Evolutionary conservation across 805 yeast species (phyloP), one percentile per base, ranked within the genome.

Genomic region (Suhomyces sp.): DNA sequence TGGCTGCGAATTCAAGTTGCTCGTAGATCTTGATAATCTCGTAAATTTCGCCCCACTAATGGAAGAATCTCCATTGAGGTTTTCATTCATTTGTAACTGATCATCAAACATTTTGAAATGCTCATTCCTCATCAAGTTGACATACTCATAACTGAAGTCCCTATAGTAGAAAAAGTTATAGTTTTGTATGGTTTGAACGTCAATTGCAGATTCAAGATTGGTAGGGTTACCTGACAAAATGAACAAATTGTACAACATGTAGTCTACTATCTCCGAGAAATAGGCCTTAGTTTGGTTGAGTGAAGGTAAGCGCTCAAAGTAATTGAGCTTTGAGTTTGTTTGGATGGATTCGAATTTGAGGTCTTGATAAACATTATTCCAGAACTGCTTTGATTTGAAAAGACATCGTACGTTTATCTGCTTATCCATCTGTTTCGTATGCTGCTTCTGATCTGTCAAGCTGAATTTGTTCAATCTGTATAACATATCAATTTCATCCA

Each of bases 291-390:
- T 39, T 27, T 33, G 40, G 26, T 17, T 10, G 12, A 38, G 26
- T 6, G 39, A 32, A 1, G 50, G 50, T 21, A 46, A 28, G 15
- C 30, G 18, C 19, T 44, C 42, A 17, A 35, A 43, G 30, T 25
- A 39, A 15, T 38, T 34, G 20, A 34, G 17, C 9, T 33, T 28
- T 0, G 35, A 32, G 11, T 35, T 28, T 25, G 32, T 25, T 13
- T 36, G 33, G n/a, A 33, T 44, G 7, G 49, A 39, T 17, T 47
- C 51, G 22, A 42, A 42, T 33, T 53, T 56, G 20, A 59, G 26
- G 34, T 59, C 63, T 33, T 58, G 62, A 38, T 57, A 57, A n/a
- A 58, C 51, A 30, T 49, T 38, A 40, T 56, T 53, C 63, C 63
- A 58, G 31, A 57, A 55, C 31, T 44, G 53, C 16, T 30, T 28